Base-by-base conservation (phyloP, 257 asterid genomes). In the Solanum pimpinellifolium region DNA sequence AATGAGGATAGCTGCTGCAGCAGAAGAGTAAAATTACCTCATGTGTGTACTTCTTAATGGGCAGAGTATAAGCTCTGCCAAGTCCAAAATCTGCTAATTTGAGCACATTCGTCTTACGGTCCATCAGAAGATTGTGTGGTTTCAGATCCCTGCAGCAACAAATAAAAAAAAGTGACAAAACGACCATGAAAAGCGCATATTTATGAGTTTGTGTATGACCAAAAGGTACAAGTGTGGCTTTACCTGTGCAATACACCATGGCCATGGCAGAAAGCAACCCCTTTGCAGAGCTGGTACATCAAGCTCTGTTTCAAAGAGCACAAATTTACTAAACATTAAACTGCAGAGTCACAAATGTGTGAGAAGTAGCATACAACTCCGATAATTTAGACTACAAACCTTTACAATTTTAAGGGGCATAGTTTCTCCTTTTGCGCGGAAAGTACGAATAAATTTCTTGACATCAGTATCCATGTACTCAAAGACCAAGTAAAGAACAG, bases 111-210 rank as follows among this genome's bases (percentile, higher is more conserved):
- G 98, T 94, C 92, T 96, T 93, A n/a, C 93, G 97, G 90, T 96
- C 99, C 99, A 97, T 94, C 94, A 96, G 83, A 69, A 97, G 96
- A 90, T 97, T 97, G 93, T 97, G 99, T 37, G 98, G 99, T 91
- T 97, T 97, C 76, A 97, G 94, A 93, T 97, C 99, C 95, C 99
- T 97, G 87, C 12, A 89, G 73, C 60, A 88, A 27, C 25, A 37
- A 68, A 47, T 20, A 14, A 1, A 84, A 66, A 66, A 0, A 46
- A 18, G 84, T 46, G 16, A 27, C 84, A 3, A 37, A 41, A 66
- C 31, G 29, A 41, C 80, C 80, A 41, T 66, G 44, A 62, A 60
- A 8, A 39, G n/a, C 9, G 12, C 86, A 14, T 44, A 11, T 47
- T 42, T 42, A 23, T 76, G 60, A 77, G 33, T 74, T 47, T 83